Base-by-base conservation (phyloP, 345 rosid species). In the Heritiera littoralis region DNA sequence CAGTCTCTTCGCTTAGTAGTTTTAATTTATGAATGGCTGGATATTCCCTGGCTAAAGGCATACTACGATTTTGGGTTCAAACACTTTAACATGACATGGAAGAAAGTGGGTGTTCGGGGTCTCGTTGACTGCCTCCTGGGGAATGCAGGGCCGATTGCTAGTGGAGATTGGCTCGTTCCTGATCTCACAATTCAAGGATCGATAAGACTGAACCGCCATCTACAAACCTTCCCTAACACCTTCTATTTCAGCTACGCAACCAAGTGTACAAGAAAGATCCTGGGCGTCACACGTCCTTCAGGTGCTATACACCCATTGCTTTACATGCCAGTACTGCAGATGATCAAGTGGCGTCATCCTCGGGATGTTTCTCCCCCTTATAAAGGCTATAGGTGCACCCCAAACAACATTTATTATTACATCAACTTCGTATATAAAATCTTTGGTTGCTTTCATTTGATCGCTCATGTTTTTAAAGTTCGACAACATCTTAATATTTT, bases 191-290 rank as follows among this genome's bases (percentile, higher is more conserved):
- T 96, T 80, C 95, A 96, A 82, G 98, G 97, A 9, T 89, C 99
- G 9, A 78, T 90, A 80, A 68, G 54, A 78, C 82, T 91, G 74
- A 96, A 96, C 54, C 54, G 81, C 66, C 81, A 81, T 80, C 82
- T 95, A 4, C 86, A 86, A 20, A 96, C 97, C 2, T 96, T 96
- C 70, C 92, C 92, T 4, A 75, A 83, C 78, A 95, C 99, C 0
- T 95, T 85, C 82, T 95, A 95, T 83, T 95, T 95, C 87, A 94
- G 95, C 87, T 95, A 95, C 32, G 99, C 97, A 12, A 96, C 99
- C 11, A 92, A 87, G 76, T 88, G 97, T 1, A 95, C 97, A 3
- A 86, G 81, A 70, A 91, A 87, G 81, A 72, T 89, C 66, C 48
- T 87, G 60, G 97, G 95, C 15, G 66, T 88, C 83, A 94, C 96